Percentiles rank a stretch among this genome's conserved stretches.
These are phyloP conservation scores for Boletus rufocinnamomeus DNA, from an alignment of 768 basidiomycete genomes.

Conservation along the genomic window DNA sequence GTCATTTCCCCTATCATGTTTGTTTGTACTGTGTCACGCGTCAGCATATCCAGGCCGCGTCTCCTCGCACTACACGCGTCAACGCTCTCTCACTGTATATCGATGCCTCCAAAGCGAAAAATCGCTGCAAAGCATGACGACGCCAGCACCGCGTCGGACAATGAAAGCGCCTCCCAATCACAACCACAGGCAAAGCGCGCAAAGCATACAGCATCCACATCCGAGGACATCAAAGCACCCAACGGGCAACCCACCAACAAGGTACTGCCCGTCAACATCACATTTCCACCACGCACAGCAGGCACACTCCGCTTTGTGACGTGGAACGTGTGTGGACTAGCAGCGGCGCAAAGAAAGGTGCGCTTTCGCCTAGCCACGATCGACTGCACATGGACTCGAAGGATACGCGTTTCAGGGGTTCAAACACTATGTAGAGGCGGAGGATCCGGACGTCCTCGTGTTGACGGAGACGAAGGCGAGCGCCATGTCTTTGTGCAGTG, in stretches of 20 bases:
- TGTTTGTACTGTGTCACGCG: neutral
- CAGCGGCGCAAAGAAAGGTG: conserved; percentile 79
- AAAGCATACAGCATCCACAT: conserved; percentile 27
- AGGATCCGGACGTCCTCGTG: conserved; percentile 82
- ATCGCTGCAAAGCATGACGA: conserved; percentile 38
- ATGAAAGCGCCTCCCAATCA: conserved; percentile 29
- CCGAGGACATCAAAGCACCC: conserved; percentile 24
- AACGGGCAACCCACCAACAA: conserved; percentile 75
- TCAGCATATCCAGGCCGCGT: neutral
- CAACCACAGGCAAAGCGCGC: conserved; percentile 26
- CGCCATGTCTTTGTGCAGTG: neutral
- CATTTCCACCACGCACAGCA: conserved; percentile 50
- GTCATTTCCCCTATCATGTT: neutral
- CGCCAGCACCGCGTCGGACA: conserved; percentile 31
- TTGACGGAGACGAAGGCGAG: conserved; percentile 84
- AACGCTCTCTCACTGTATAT: neutral
- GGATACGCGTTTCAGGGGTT: conserved; percentile 58
- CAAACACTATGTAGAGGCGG: conserved; percentile 78
- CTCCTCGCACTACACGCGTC: neutral
- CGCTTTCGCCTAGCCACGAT: neutral
- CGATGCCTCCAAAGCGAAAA: conserved; percentile 37
- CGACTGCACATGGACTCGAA: no score
- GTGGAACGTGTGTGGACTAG: conserved; percentile 83
- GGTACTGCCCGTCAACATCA: conserved; percentile 61
- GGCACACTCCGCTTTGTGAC: conserved; percentile 58